Percentiles rank a stretch among this genome's conserved stretches.
Conservation (phyloP, 1,284 basidiomycete species). For the Rhodotorula sp. region DNA sequence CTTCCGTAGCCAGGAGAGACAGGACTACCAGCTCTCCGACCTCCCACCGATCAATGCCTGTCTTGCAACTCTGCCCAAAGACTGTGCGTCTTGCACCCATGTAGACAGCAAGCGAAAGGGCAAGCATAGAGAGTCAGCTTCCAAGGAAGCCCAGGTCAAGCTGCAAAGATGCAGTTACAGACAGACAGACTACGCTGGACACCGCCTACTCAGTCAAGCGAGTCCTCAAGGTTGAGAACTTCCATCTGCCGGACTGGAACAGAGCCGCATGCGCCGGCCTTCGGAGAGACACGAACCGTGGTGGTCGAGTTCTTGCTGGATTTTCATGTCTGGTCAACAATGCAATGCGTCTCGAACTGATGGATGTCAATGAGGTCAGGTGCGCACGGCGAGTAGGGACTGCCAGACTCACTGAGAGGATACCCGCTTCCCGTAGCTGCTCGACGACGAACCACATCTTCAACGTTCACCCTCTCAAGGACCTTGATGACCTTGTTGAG, state of each 20-base stretch:
- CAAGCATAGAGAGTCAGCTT: too few species aligned
- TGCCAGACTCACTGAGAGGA: slow-evolving; percentile 53
- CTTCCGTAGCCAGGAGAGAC: too few species aligned
- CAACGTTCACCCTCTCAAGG: slow-evolving; percentile 79
- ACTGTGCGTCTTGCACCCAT: too few species aligned
- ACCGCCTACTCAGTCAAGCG: slow-evolving; percentile 8
- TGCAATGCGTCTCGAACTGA: slow-evolving; percentile 34
- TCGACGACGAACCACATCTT: slow-evolving; percentile 77
- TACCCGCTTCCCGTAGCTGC: slow-evolving; percentile 73
- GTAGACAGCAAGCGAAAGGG: too few species aligned
- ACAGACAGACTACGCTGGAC: too few species aligned
- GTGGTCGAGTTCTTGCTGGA: slow-evolving; percentile 2
- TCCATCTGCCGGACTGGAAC: not conserved
- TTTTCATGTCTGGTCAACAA: slow-evolving; percentile 33
- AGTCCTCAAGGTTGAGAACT: slow-evolving; percentile 10
- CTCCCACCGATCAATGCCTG: too few species aligned
- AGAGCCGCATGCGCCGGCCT: not conserved
- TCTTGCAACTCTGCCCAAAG: too few species aligned
- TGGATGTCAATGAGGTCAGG: too few species aligned
- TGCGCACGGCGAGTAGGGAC: not conserved
- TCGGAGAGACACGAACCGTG: not conserved
- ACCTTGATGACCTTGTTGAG: slow-evolving; percentile 86
- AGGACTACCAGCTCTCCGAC: too few species aligned
- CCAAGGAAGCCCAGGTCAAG: too few species aligned
- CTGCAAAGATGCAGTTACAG: too few species aligned